Base-by-base conservation (phyloP, 352 stramenopile species). In the Globisporangium emineosum region DNA sequence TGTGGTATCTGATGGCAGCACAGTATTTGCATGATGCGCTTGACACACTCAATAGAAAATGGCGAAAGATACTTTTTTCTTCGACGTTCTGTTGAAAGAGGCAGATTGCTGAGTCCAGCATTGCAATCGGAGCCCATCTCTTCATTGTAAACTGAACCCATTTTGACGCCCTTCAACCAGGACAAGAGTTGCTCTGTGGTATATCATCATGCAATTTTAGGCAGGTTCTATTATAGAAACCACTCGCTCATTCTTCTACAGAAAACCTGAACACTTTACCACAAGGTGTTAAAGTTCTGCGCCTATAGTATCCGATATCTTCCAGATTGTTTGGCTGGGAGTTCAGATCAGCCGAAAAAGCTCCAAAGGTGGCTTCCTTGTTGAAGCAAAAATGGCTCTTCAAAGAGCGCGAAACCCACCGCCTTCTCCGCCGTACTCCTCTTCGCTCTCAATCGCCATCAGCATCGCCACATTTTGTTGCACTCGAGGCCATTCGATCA, bases 161-260 rank as follows among this genome's bases (percentile, higher is more conserved):
- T 56, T 56, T 19, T 27, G 12, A 19, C n/a, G 2, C n/a, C 0
- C 19, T 51, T 23, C 23, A 32, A 27, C 21, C 47, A 53, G n/a
- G n/a, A n/a, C n/a, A n/a, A n/a, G n/a, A n/a, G n/a, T n/a, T n/a
- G n/a, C n/a, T n/a, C n/a, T n/a, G n/a, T n/a, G n/a, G n/a, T n/a
- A n/a, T n/a, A n/a, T n/a, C n/a, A n/a, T n/a, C n/a, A n/a, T n/a
- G n/a, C n/a, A n/a, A n/a, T n/a, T n/a, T n/a, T n/a, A n/a, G n/a
- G n/a, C n/a, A n/a, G 27, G 23, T 56, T 57, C 51, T n/a, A 57
- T 42, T 42, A 29, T 57, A 15, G 51, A 57, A 56, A 57, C n/a
- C 25, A 23, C 17, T 23, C 47, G 23, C 21, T 53, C n/a, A 3
- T 8, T 52, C 50, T 57, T 57, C 8, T 17, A 33, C 29, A 57